Base-by-base conservation (phyloP, 768 basidiomycete genomes). In the Omphalotus guepiniiformis region DNA sequence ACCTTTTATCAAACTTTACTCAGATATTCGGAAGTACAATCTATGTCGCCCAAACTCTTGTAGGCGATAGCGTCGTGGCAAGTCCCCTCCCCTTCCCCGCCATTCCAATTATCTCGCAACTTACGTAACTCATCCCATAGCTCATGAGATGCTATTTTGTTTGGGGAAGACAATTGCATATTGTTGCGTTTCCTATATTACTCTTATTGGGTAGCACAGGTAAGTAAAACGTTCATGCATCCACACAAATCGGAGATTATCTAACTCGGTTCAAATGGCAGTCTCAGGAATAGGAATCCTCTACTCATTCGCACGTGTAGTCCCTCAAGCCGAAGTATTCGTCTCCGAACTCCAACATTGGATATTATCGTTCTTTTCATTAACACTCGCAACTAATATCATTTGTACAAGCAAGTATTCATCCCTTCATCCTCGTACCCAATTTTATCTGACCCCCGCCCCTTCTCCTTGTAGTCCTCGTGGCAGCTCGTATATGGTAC, bases 311-410 rank as follows among this genome's bases (percentile, higher is more conserved):
- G 61, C 62, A n/a, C 41, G 46, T 21, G 56, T 64, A 7, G 55
- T 49, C 11, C 53, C 57, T 11, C 53, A 62, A 28, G 59, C 62
- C 21, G 54, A 61, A 35, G 58, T 71, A 16, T 70, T 73, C 49
- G 57, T 59, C 4, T 42, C 44, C 16, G 30, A 67, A 38, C 59
- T 68, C n/a, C 55, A 58, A n/a, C 49, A 58, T 25, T 70, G 71
- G 69, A 71, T 71, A 41, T 48, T 64, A 7, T 58, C 66, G 1
- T 73, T 71, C 58, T 70, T 71, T 48, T 61, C 62, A 2, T 51
- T 66, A 38, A 69, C 69, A 4, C 62, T 70, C 16, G 52, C 61
- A 3, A 70, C 66, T 4, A 71, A 70, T 55, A 53, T 68, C 30
- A 58, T 62, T 36, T 73, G 69, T 42, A 68, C 67, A 15, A 37